Evolutionary conservation across 176 grass and related monocot species (phyloP).

Genomic region (Musa acuminata): DNA sequence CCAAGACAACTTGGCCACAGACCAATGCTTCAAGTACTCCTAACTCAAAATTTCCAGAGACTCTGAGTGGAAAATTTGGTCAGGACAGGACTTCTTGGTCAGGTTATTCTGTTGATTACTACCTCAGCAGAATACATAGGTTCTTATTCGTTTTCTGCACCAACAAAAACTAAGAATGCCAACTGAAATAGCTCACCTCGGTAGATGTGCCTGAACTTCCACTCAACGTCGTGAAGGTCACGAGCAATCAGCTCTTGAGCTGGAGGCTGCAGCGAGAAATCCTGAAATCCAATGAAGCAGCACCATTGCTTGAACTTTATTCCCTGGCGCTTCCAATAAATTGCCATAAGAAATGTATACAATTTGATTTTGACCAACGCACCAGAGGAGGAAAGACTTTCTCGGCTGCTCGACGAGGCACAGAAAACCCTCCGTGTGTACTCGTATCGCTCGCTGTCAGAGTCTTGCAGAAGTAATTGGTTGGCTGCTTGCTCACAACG

Average conservation of each 20-base stretch:
- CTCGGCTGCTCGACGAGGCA: conserved; percentile 12
- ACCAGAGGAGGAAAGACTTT: conserved; percentile 12
- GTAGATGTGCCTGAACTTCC: conserved; percentile 8
- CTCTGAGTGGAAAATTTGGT: no score
- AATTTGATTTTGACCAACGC: not conserved
- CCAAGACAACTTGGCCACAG: no score
- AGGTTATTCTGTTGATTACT: no score
- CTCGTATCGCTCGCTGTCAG: conserved; percentile 4
- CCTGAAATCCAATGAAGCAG: not conserved
- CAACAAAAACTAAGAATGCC: not conserved
- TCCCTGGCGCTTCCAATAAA: not conserved
- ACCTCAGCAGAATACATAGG: no score
- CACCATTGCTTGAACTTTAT: not conserved
- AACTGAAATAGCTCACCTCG: conserved; percentile 1
- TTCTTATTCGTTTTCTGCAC: not conserved
- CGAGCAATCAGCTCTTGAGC: conserved; percentile 5
- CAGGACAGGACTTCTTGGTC: no score
- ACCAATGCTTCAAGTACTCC: no score
- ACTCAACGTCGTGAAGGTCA: conserved; percentile 11
- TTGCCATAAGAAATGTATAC: not conserved
- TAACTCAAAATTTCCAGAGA: no score
- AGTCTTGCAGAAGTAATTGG: conserved; percentile 16
- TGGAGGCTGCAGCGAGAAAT: conserved; percentile 13
- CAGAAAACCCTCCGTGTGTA: conserved; percentile 13
- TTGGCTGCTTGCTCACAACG: not conserved